These are phyloP conservation scores for Termitomyces sp. DNA, from an alignment of 768 basidiomycete genomes.

Conservation along the genomic window DNA sequence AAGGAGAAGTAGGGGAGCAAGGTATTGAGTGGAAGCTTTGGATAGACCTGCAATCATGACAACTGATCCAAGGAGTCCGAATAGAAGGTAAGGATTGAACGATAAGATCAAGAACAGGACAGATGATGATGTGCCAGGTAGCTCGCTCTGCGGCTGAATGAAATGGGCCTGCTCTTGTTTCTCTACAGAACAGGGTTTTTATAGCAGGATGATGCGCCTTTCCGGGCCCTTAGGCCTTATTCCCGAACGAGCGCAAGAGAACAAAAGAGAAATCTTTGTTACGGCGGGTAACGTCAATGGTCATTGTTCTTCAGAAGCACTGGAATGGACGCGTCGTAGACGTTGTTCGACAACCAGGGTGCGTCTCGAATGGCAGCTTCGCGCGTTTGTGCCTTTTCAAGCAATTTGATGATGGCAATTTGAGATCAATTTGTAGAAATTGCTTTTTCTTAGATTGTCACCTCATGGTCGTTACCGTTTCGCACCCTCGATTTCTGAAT, in stretches of 20 bases:
- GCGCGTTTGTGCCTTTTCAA: not conserved
- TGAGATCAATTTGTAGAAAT: constrained; percentile 1
- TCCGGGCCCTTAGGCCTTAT: not conserved
- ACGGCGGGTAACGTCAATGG: not conserved
- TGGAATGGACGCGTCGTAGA: constrained; percentile 2
- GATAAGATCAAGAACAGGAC: constrained; percentile 3
- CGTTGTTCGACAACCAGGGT: constrained; percentile 2
- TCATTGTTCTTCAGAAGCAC: constrained; percentile 7
- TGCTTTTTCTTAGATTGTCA: not conserved
- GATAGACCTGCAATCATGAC: constrained; percentile 68
- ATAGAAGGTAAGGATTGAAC: not conserved
- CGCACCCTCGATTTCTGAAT: constrained; percentile 22
- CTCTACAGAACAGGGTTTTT: not conserved
- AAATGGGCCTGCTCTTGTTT: constrained; percentile 10
- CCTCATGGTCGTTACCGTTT: not conserved
- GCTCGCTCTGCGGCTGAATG: constrained; percentile 23
- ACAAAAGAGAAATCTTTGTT: not conserved
- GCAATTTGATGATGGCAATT: not conserved
- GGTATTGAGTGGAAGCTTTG: constrained; percentile 60
- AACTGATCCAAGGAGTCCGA: not conserved
- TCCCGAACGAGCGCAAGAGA: constrained; percentile 1
- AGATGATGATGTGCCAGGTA: constrained; percentile 8
- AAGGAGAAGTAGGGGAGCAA: constrained; percentile 60
- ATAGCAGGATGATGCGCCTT: constrained; percentile 1
- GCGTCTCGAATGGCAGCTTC: not conserved